Conservation (phyloP, 768 basidiomycete species). For the Leccinum disarticulatum region DNA sequence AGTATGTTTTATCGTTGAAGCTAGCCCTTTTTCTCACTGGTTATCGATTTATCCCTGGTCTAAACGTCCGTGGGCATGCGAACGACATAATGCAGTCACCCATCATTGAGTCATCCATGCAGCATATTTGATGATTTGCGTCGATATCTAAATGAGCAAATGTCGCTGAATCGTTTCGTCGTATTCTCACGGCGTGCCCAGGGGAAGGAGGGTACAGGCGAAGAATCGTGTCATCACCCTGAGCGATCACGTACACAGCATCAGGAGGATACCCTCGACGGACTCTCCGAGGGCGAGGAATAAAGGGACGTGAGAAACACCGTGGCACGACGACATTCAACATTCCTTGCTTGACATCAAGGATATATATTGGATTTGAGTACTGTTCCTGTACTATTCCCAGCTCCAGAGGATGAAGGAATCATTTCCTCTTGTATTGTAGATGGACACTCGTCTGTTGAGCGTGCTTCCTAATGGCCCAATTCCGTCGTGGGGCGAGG, state of each 20-base stretch:
- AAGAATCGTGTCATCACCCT: background rate
- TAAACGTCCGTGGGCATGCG: no score
- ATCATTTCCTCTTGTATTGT: background rate
- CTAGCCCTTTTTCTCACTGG: background rate
- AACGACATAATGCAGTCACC: background rate
- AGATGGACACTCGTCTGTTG: no score
- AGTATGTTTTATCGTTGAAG: background rate
- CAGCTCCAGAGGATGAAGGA: background rate
- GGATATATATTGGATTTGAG: background rate
- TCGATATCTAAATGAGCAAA: background rate
- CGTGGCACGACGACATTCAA: background rate
- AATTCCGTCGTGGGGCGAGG: background rate
- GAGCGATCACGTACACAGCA: background rate
- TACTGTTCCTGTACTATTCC: background rate
- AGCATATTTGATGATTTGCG: background rate
- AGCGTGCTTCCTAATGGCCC: background rate
- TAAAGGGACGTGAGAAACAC: background rate
- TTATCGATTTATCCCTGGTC: no score
- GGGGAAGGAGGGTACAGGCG: background rate
- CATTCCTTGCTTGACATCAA: background rate
- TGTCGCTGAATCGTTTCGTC: background rate
- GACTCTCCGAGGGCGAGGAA: background rate
- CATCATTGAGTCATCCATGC: no score
- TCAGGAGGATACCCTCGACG: background rate
- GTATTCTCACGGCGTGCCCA: background rate